These are phyloP conservation scores for Strombidium stylifer DNA, from an alignment of 73 alveolate species.

Conservation along the genomic window DNA sequence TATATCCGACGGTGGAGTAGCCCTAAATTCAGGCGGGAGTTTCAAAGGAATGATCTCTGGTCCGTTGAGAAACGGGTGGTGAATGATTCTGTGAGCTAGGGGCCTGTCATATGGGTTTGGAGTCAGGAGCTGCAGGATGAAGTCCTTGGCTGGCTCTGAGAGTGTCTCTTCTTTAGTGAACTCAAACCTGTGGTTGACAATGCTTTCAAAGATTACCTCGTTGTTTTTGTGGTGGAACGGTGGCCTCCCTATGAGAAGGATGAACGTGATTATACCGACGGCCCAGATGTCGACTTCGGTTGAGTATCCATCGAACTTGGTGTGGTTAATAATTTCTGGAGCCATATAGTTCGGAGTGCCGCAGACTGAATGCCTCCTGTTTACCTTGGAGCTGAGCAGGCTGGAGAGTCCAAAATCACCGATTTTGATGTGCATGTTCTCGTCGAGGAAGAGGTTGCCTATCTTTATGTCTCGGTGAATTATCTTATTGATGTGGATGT, in stretches of 20 bases:
- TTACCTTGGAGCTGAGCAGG: conserved; percentile 57
- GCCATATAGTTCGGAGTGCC: conserved; percentile 72
- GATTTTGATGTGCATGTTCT: conserved; percentile 81
- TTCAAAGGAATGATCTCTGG: conserved; percentile 69
- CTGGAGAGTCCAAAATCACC: conserved; percentile 93
- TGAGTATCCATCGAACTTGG: conserved; percentile 48
- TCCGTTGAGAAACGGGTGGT: conserved; percentile 86
- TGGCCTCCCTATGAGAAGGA: conserved; percentile 90
- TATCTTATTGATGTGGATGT: conserved; percentile 60
- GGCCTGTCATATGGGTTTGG: conserved; percentile 94
- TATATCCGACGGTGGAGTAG: too few relatives aligned
- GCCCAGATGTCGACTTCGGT: conserved; percentile 37
- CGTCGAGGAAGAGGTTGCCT: conserved; percentile 63
- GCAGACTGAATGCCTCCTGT: conserved; percentile 36
- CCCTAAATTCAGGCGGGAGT: too few relatives aligned
- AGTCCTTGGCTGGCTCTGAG: conserved; percentile 85
- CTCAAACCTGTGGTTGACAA: conserved; percentile 73
- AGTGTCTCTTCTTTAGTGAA: conserved; percentile 90
- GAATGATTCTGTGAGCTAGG: conserved; percentile 79
- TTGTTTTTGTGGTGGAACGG: conserved; percentile 94
- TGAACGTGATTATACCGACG: conserved; percentile 74
- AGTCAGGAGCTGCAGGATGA: conserved; percentile 77
- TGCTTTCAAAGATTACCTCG: conserved; percentile 87
- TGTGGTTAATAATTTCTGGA: conserved; percentile 69
- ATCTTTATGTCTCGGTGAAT: conserved; percentile 68